Base-by-base conservation (phyloP, 768 basidiomycete genomes). In the Hypsizygus marmoreus region DNA sequence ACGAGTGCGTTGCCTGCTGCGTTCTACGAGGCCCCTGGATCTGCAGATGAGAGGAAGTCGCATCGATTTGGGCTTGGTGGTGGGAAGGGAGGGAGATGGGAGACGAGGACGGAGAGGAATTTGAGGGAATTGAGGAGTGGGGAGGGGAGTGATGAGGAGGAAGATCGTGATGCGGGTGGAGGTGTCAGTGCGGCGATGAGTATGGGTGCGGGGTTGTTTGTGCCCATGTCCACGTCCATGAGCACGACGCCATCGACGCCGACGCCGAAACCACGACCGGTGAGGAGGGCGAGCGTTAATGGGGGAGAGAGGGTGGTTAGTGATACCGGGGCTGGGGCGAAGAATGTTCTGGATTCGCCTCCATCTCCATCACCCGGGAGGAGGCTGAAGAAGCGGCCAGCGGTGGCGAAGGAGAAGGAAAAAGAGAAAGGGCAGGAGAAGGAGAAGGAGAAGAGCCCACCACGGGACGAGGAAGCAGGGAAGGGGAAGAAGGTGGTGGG, bases 281-380 rank as follows among this genome's bases (percentile, higher is more conserved):
- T 17, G 51, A 48, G 20, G 43, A 43, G 37, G 44, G 41, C 49
- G 42, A 37, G 50, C 25, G 12, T 43, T 49, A 34, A 44, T 11
- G 33, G 38, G 36, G 4, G 50, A 19, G 49, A 45, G 45, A 36
- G 58, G 40, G 57, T 59, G 2, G 51, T 56, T 10, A 63, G 61
- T 40, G 61, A 63, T 35, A 53, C 50, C 4, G 55, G 50, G 7
- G 51, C 43, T 22, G 26, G 12, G 17, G 13, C 12, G 30, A 25
- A 17, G 14, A 16, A 25, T 3, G 38, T 17, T 13, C 30, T 19
- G 23, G 31, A 8, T 33, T 14, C 7, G 26, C 14, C 19, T 6
- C 7, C 13, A 12, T 20, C 24, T 28, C 11, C 42, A 31, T 12
- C 11, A 8, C 22, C 32, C 26, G 45, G 35, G 35, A 41, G 42